Base-by-base conservation (phyloP, 768 basidiomycete genomes). In the Tulasnella sp. region DNA sequence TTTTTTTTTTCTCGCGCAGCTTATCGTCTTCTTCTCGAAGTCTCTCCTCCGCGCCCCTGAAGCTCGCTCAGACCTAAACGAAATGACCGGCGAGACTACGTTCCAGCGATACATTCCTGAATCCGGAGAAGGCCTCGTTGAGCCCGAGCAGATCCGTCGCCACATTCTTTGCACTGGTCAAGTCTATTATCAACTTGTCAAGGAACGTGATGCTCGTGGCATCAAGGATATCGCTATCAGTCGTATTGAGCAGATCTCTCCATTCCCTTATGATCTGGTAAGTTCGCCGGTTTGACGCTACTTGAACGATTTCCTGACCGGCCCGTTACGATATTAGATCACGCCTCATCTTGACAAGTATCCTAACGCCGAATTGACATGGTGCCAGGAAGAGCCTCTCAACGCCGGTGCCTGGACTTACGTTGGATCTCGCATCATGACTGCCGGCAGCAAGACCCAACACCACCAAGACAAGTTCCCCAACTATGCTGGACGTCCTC, bases 391-490 rank as follows among this genome's bases (percentile, higher is more conserved):
- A 85, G 95, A 98, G 84, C 97, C 98, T 20, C 86, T 99, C 81
- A 99, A 99, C 87, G 96, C 95, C 82, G 98, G 98, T 81, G 91
- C 95, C 1, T 99, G 98, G 98, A 94, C 92, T 57, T 98, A 99
- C 83, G 91, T 98, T 79, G 96, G 93, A 35, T 93, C 96, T 70
- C 91, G 96, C 77, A 91, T 99, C 82, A 91, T 93, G 84, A 99
- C 97, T 69, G 95, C 97, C n/a, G 91, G 93, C 70, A 91, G 91
- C 81, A 88, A 94, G 86, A 97, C 96, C 6, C 87, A 93, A 83
- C 88, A 98, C 85, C 98, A 99, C 86, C 90, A 90, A 85, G 90
- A 90, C 83, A 96, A 96, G 85, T 94, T 95, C 83, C 93, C 96
- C 15, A 87, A 87, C 82, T 98, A 98, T 82, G 97, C 96, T 55